Evolutionary conservation across 441 rosid species (phyloP).

Genomic region (Croton laevigatus): DNA sequence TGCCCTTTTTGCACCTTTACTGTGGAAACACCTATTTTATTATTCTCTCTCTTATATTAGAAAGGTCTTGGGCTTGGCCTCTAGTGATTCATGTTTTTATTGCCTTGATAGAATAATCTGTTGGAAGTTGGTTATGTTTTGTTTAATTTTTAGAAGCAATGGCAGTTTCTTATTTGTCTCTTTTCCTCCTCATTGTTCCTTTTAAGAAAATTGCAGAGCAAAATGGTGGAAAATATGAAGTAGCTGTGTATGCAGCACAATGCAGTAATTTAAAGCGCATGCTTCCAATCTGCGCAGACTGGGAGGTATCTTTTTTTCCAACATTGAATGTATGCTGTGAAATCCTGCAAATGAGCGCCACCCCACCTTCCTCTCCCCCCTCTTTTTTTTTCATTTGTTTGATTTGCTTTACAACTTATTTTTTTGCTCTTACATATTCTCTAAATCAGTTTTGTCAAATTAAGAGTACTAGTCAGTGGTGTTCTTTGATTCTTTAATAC

Average conservation of each 20-base stretch:
- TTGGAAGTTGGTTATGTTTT: constrained; percentile 1
- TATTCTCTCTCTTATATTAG: neutral
- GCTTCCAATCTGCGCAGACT: constrained; percentile 89
- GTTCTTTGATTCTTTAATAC: neutral
- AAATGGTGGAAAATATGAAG: constrained; percentile 82
- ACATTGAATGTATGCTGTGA: neutral
- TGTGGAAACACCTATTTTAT: neutral
- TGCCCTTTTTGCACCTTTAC: constrained; percentile 15
- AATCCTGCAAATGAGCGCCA: neutral
- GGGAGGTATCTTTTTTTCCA: constrained; percentile 70
- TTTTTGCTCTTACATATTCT: neutral
- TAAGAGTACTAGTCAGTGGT: neutral
- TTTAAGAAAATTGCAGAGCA: constrained; percentile 85
- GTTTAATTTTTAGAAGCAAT: neutral
- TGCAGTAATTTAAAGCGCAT: constrained; percentile 89
- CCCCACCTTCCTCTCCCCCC: no score
- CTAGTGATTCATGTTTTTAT: neutral
- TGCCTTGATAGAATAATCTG: neutral
- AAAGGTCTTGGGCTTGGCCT: neutral
- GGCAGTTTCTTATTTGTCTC: constrained; percentile 13
- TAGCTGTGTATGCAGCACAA: constrained; percentile 82
- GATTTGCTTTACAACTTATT: neutral
- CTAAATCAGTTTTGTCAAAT: neutral
- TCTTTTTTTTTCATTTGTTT: neutral
- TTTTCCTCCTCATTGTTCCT: constrained; percentile 15